phyloP scores from a whole-genome alignment of 129 eudicot genomes.

The Dittrichia graveolens region DNA sequence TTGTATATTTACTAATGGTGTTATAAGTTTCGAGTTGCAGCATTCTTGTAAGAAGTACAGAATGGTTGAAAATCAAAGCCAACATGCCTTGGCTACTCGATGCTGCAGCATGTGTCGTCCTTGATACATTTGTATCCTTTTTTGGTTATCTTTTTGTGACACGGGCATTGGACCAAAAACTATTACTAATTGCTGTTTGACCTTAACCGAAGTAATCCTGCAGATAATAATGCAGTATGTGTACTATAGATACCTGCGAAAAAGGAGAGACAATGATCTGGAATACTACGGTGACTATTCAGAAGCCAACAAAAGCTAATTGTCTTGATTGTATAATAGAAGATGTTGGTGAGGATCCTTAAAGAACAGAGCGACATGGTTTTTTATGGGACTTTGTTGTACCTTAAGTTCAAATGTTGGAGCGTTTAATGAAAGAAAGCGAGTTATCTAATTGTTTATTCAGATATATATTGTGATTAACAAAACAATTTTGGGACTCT shows the following conservation, averaged over 20 bases:
- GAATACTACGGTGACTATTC: constrained; percentile 41
- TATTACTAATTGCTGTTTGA: not conserved
- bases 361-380: constrained; percentile 13
- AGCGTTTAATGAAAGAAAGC: constrained; percentile 15
- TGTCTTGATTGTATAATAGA: constrained; percentile 23
- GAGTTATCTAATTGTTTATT: constrained; percentile 1
- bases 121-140: constrained; percentile 93
- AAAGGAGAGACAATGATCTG: constrained; percentile 33
- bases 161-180: not conserved
- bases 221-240: constrained; percentile 83
- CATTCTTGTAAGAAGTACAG: constrained; percentile 72
- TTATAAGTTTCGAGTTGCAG: constrained; percentile 40
- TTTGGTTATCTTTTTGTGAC: not conserved
- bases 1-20: not conserved
- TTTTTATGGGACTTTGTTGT: constrained; percentile 9
- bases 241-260: constrained; percentile 64
- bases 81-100: constrained; percentile 95
- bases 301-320: constrained; percentile 46
- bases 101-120: constrained; percentile 77
- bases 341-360: constrained; percentile 12
- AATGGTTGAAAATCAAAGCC: constrained; percentile 73
- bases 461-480: constrained; percentile 7
- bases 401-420: constrained; percentile 26
- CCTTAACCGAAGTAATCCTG: constrained; percentile 45
- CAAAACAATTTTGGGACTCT: not conserved